Percentiles rank a stretch among this genome's conserved stretches.
These are phyloP conservation scores for Phtheirospermum japonicum DNA, from an alignment of 257 asterid genomes.

Conservation along the genomic window DNA sequence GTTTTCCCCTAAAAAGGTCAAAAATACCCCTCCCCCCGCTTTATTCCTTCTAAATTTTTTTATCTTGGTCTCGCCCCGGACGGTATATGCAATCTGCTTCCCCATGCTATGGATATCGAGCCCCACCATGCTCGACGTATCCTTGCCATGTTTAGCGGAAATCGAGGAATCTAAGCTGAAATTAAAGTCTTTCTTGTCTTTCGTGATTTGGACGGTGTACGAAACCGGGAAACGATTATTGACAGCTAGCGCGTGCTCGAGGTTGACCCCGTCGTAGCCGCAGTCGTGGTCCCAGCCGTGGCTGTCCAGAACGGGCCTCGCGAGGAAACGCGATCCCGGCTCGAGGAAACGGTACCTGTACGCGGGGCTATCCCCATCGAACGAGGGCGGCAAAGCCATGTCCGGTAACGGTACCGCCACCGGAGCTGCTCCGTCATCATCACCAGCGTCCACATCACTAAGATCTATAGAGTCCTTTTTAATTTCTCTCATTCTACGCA, in stretches of 20 bases:
- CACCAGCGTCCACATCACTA: slow-evolving; percentile 71
- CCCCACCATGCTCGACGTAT: slow-evolving; percentile 75
- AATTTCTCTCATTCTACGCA: slow-evolving; percentile 68
- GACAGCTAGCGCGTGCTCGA: slow-evolving; percentile 72
- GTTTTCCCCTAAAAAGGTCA: slow-evolving; percentile 78
- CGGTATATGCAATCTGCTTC: slow-evolving; percentile 76
- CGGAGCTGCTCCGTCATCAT: slow-evolving; percentile 74
- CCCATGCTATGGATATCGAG: slow-evolving; percentile 87
- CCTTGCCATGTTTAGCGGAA: slow-evolving; percentile 69
- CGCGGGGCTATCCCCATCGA: slow-evolving; percentile 76
- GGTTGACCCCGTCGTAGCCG: slow-evolving; percentile 94
- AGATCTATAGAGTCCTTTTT: slow-evolving; percentile 45
- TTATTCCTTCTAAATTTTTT: slow-evolving; percentile 62
- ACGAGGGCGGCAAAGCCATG: slow-evolving; percentile 87
- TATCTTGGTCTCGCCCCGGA: slow-evolving; percentile 77
- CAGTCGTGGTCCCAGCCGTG: slow-evolving; percentile 99
- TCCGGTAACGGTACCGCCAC: slow-evolving; percentile 95
- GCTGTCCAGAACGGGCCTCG: slow-evolving; percentile 86
- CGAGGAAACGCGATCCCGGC: slow-evolving; percentile 96
- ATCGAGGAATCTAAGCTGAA: slow-evolving; percentile 75
- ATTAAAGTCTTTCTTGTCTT: slow-evolving; percentile 87
- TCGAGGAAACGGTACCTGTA: slow-evolving; percentile 79
- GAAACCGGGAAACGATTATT: slow-evolving; percentile 60
- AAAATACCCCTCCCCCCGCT: slow-evolving; percentile 64
- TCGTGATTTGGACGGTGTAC: slow-evolving; percentile 71